Evolutionary conservation across 768 basidiomycete species (phyloP), one percentile per base, ranked within the genome.

Genomic region (Xerocomellus amylosporus): DNA sequence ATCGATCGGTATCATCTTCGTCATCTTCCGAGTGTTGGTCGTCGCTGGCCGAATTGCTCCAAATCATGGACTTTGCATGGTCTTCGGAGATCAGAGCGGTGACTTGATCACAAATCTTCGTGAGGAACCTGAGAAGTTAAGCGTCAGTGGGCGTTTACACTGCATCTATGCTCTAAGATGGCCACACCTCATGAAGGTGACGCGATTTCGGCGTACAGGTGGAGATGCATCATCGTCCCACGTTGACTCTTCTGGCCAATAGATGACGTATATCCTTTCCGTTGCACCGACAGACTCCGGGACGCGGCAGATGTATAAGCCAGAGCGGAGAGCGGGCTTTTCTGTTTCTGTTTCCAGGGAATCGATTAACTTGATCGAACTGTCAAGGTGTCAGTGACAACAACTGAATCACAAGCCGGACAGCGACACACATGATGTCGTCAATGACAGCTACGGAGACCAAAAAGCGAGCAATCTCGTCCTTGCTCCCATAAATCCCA

Each of bases 221-320:
- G 78, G 73, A n/a, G 73, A 58, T 1, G 82, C 76, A 33, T 72
- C 64, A 56, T 84, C 82, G 36, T 78, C 63, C 84, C 84, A 85
- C 0, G 83, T 84, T 0, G 69, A 71, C 14, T 81, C 76, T 57
- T 86, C 81, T 0, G 84, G 85, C 85, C 85, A 86, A 55, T 81
- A 86, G 4, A 85, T 62, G 8, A 81, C 74, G 53, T 78, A 82
- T 6, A 78, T 53, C n/a, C 63, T 60, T 30, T 71, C 61, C 0
- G 13, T 30, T 8, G 43, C 56, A 0, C 33, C 24, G 2, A 56
- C 56, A 43, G 43, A 20, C n/a, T 44, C n/a, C 22, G 33, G n/a
- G 53, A 59, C 19, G n/a, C 68, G 69, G 33, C 74, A 69, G 31
- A 79, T 58, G 52, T 84, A 84, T 9, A 84, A 58, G n/a, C 83